Conservation (phyloP, 1,284 basidiomycete species). For the Trichosporon ovoides region DNA sequence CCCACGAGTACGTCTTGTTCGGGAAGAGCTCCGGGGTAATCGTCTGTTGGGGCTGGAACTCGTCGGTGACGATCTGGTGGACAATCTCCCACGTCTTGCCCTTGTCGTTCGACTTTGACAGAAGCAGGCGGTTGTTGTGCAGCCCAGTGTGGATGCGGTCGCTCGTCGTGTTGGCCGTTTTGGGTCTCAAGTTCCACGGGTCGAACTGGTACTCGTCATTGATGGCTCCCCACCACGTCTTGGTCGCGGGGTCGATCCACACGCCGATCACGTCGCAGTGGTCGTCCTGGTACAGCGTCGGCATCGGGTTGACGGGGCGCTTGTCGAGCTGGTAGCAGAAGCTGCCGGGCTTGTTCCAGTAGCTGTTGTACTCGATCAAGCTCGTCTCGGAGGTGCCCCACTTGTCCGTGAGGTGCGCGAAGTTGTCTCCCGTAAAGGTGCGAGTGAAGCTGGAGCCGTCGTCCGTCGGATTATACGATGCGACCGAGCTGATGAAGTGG, state of each 20-base stretch:
- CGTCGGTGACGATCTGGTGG: background rate
- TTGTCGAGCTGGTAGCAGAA: constrained; percentile 7
- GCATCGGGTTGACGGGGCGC: constrained; percentile 1
- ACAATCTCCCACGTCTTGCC: constrained; percentile 5
- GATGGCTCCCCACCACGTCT: background rate
- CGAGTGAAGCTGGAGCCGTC: background rate
- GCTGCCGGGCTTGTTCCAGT: constrained; percentile 5
- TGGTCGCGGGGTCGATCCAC: constrained; percentile 3
- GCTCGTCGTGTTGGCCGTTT: background rate
- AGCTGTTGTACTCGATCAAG: background rate
- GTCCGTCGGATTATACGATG: background rate
- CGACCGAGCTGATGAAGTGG: background rate
- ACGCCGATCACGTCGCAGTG: constrained; percentile 11
- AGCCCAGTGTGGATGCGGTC: background rate
- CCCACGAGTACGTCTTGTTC: constrained; percentile 1
- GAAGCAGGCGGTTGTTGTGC: constrained; percentile 9
- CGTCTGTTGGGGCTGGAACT: constrained; percentile 6
- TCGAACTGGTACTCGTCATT: constrained; percentile 13
- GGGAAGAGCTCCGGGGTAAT: constrained; percentile 7
- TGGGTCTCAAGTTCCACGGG: background rate
- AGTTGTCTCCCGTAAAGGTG: constrained; percentile 5
- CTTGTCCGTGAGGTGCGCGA: background rate
- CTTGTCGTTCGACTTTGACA: background rate
- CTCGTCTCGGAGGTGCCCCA: background rate
- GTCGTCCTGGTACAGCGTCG: constrained; percentile 8